phyloP scores from a whole-genome alignment of 2,329 filamentous ascomycete genomes.

The Fusarium verrucosum region DNA sequence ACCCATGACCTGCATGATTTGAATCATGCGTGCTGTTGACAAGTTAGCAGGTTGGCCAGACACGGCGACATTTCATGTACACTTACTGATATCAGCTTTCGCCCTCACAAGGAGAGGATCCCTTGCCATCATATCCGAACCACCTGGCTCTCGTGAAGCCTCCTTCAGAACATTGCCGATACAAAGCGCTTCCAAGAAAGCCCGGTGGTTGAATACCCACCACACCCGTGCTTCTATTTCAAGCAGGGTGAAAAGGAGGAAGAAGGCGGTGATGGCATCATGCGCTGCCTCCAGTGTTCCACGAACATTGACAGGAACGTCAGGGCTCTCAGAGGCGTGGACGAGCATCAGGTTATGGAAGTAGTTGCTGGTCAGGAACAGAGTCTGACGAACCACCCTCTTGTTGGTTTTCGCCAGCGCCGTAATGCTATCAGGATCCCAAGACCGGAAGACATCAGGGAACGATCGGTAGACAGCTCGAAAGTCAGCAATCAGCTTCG shows the following conservation, averaged over 20 bases:
- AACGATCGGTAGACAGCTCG: conserved; percentile 77
- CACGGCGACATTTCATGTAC: background rate
- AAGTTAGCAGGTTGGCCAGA: conserved; percentile 12
- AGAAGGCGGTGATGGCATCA: conserved; percentile 78
- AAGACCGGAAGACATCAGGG: conserved; percentile 74
- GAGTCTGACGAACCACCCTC: conserved; percentile 75
- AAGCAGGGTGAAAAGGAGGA: conserved; percentile 75
- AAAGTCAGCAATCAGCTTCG: conserved; percentile 75
- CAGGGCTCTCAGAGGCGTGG: conserved; percentile 73
- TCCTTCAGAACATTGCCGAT: conserved; percentile 70
- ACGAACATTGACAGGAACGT: conserved; percentile 71
- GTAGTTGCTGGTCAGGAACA: conserved; percentile 84
- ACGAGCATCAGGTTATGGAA: conserved; percentile 85
- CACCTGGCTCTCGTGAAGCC: conserved; percentile 56
- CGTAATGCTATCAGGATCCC: conserved; percentile 68
- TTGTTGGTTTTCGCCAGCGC: conserved; percentile 67
- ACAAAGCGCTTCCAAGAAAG: conserved; percentile 79
- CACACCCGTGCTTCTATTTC: conserved; percentile 78
- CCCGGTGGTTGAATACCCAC: conserved; percentile 86
- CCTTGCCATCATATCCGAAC: conserved; percentile 56
- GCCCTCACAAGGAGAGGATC: conserved; percentile 70
- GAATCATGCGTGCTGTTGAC: conserved; percentile 65
- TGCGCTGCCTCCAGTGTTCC: conserved; percentile 79
- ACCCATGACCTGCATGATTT: conserved; percentile 69
- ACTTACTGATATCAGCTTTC: conserved; percentile 68